Conservation (phyloP, 352 stramenopile species). For the Phytophthora macrochlamydospora region DNA sequence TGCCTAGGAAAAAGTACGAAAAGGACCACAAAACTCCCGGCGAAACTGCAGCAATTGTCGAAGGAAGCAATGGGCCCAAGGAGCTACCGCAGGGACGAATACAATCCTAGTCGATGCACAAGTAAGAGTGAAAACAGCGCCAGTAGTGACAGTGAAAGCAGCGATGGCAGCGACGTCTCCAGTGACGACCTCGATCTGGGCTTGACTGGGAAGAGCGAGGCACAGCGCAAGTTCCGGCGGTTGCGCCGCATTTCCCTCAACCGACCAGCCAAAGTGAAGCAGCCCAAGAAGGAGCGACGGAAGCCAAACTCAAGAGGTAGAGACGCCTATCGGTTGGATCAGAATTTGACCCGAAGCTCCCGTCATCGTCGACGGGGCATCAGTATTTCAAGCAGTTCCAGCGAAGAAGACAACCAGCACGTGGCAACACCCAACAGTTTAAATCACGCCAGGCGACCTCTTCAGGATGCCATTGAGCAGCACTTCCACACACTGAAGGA, state of each 20-base stretch:
- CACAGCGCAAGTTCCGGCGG: slow-evolving; percentile 52
- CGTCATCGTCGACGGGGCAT: not conserved
- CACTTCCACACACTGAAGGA: slow-evolving; percentile 53
- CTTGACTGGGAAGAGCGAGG: slow-evolving; percentile 35
- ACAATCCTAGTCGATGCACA: not conserved
- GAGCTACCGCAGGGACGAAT: not conserved
- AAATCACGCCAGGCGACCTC: not conserved
- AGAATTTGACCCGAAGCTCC: not conserved
- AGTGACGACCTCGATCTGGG: slow-evolving; percentile 25
- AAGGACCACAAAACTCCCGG: slow-evolving; percentile 1
- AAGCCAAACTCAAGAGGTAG: not conserved
- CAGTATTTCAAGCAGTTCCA: slow-evolving; percentile 18
- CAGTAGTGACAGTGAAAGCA: slow-evolving; percentile 24
- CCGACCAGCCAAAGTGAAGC: slow-evolving; percentile 27
- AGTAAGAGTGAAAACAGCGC: slow-evolving; percentile 25
- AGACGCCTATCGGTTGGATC: slow-evolving; percentile 1
- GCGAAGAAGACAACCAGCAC: not conserved
- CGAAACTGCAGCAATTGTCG: not conserved
- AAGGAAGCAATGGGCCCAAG: slow-evolving; percentile 7
- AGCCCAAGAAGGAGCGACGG: slow-evolving; percentile 13
- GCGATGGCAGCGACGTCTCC: slow-evolving; percentile 10
- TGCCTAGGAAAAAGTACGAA: slow-evolving; percentile 11
- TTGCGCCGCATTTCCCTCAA: slow-evolving; percentile 77
- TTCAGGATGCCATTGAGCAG: slow-evolving; percentile 49
- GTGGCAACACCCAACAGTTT: not conserved